phyloP scores from a whole-genome alignment of 306 rosid genomes.

The Gynostemma pentaphyllum region DNA sequence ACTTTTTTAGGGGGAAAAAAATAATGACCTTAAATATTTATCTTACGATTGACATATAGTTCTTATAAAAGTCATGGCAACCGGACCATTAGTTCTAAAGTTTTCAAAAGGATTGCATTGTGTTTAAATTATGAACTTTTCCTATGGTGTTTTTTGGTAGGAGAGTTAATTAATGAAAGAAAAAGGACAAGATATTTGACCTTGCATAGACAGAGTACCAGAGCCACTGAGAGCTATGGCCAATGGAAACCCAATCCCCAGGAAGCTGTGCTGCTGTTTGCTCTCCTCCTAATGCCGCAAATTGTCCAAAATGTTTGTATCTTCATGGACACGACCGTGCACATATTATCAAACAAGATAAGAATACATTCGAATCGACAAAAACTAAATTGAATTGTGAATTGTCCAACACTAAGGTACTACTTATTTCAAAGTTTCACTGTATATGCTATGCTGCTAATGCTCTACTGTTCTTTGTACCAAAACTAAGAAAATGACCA shows the following conservation, averaged over 20 bases:
- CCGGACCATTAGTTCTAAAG: no score
- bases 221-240: constrained; percentile 90
- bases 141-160: no score
- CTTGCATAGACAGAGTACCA: constrained; percentile 98
- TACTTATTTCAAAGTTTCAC: background rate
- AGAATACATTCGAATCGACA: no score
- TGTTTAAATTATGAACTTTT: no score
- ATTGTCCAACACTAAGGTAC: background rate
- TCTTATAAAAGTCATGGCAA: no score
- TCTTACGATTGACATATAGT: no score
- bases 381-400: background rate
- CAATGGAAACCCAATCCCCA: constrained; percentile 94
- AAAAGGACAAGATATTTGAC: constrained; percentile 22
- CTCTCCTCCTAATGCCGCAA: constrained; percentile 97
- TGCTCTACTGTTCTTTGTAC: background rate
- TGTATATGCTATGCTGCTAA: background rate
- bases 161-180: background rate
- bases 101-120: no score
- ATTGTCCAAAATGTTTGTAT: constrained; percentile 95
- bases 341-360: constrained; percentile 6
- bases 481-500: background rate
- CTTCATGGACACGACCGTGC: constrained; percentile 26
- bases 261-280: constrained; percentile 99
- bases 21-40: no score
- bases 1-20: no score